Evolutionary conservation across 352 stramenopile species (phyloP).

Genomic region (Labyrinthula sp.): DNA sequence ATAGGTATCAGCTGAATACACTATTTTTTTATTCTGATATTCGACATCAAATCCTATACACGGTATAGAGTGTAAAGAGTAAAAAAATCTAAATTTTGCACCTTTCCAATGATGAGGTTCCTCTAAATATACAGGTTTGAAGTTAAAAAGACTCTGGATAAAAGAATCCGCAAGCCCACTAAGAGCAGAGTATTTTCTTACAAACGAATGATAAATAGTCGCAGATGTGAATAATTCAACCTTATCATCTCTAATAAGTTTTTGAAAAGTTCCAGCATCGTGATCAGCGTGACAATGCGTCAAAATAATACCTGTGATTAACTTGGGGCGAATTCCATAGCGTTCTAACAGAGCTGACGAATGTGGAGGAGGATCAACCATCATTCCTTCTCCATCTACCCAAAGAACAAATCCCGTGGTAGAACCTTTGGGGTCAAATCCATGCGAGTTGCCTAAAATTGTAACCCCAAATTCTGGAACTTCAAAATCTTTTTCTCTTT

Average conservation of each 20-base stretch:
- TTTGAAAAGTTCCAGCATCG: constrained; percentile 83
- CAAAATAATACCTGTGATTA: constrained; percentile 82
- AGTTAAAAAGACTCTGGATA: constrained; percentile 39
- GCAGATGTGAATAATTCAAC: constrained; percentile 80
- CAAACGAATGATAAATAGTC: constrained; percentile 85
- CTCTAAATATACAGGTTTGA: constrained; percentile 57
- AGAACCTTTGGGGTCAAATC: constrained; percentile 73
- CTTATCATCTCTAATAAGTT: constrained; percentile 71
- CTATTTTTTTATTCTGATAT: constrained; percentile 26
- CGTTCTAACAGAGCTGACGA: constrained; percentile 55
- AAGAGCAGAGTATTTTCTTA: constrained; percentile 80
- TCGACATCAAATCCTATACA: constrained; percentile 74
- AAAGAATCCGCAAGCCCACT: constrained; percentile 65
- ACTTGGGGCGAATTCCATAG: constrained; percentile 59
- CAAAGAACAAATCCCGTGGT: constrained; percentile 86
- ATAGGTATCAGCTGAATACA: constrained; percentile 78
- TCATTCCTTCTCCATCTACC: constrained; percentile 81
- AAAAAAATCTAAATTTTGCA: constrained; percentile 77
- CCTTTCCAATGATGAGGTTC: constrained; percentile 69
- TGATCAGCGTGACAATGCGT: constrained; percentile 90
- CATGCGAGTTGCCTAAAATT: constrained; percentile 76
- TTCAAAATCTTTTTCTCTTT: constrained; percentile 55
- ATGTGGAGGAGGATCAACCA: constrained; percentile 82
- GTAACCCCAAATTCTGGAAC: constrained; percentile 79
- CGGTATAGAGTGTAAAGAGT: constrained; percentile 79